A percentile compares a stretch with the other conserved stretches of the same genome.
Conservation (phyloP, 1,284 basidiomycete genomes). For the Mycena citricolor region DNA sequence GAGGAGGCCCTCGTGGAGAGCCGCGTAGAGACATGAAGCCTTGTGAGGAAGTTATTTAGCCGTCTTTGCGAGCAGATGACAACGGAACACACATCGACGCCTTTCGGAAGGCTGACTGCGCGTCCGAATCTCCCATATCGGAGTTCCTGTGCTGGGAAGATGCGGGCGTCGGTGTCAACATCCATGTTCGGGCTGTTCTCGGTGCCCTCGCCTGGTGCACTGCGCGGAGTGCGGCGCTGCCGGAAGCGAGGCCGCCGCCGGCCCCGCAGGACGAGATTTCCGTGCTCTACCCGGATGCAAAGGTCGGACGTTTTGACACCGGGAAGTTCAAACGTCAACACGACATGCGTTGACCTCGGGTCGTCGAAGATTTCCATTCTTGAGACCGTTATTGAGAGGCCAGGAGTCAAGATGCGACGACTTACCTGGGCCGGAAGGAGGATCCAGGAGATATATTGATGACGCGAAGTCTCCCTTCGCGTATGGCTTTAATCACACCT, state of each 20-base stretch:
- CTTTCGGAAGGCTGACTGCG: conserved; percentile 42
- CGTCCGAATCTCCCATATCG: conserved; percentile 54
- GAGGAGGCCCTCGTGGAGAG: conserved; percentile 48
- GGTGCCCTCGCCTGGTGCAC: conserved; percentile 18
- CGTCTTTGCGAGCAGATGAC: conserved; percentile 2
- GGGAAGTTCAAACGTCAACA: conserved; percentile 55
- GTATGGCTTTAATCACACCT: neutral
- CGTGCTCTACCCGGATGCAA: conserved; percentile 42
- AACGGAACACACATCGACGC: conserved; percentile 42
- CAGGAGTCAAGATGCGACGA: neutral
- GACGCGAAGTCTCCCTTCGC: conserved; percentile 7
- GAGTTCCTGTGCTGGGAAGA: conserved; percentile 42
- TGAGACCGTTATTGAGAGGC: neutral
- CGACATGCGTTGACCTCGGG: conserved; percentile 38
- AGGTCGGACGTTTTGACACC: conserved; percentile 53
- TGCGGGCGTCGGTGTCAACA: conserved; percentile 11
- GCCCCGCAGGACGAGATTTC: conserved; percentile 45
- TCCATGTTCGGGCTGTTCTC: conserved; percentile 26
- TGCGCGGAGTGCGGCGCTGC: conserved; percentile 11
- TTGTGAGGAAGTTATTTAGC: conserved; percentile 22
- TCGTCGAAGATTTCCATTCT: conserved; percentile 58
- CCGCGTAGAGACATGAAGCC: conserved; percentile 40
- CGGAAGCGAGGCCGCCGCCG: conserved; percentile 35
- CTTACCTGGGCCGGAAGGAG: conserved; percentile 12
- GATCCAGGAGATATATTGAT: neutral